Base-by-base conservation (phyloP, 345 rosid genomes). In the Excoecaria cochinchinensis region DNA sequence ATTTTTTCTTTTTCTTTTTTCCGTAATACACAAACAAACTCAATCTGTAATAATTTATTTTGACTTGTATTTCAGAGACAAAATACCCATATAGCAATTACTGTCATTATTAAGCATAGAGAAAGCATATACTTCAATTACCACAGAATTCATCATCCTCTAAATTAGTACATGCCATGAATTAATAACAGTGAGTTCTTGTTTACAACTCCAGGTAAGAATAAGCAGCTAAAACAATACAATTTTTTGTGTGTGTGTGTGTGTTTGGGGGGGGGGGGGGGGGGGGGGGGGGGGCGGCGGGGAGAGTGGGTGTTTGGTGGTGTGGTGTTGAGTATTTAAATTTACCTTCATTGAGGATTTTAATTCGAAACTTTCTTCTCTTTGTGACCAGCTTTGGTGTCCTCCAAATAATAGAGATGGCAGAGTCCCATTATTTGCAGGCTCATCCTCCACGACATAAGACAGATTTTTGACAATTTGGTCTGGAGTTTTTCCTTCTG, bases 341-440 rank as follows among this genome's bases (percentile, higher is more conserved):
- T 64, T 76, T 79, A 91, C 99, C 95, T 91, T 89, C 97, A 93
- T 93, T 42, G 81, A 79, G 67, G 97, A 80, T 59, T 85, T 90
- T 56, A 90, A 77, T 74, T 86, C 84, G 77, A 90, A 93, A 80
- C 95, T 95, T 77, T 87, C 89, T 70, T 93, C 89, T 72, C 97
- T 93, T 72, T 91, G 80, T 19, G 80, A 77, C 99, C 98, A 95
- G 84, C 87, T 93, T 76, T 85, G 86, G 81, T 83, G 89, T 46
- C 98, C 98, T 75, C 99, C 98, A 87, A 95, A 95, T 17, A 95
- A 82, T 70, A 92, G 93, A 72, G 81, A 44, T 44, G 48, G 70
- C 60, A 73, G 82, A 48, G 91, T 85, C 66, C 72, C 84, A 77
- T 87, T 84, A 53, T 80, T 78, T 22, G 63, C 70, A 68, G 80